Base-by-base conservation (phyloP, 164 flowering plant genomes). In the Annona cherimola region DNA sequence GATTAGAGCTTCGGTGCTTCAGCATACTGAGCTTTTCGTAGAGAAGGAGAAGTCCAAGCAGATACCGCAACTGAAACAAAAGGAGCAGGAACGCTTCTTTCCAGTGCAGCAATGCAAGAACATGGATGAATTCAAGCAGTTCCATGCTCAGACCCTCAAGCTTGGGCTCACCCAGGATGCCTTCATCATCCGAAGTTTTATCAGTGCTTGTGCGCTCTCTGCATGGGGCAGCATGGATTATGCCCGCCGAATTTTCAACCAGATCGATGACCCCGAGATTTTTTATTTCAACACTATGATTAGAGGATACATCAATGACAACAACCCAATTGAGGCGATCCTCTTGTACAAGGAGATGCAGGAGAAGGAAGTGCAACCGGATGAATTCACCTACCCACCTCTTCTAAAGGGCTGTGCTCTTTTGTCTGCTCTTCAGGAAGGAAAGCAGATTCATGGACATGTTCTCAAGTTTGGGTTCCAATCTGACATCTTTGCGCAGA, bases 161-260 rank as follows among this genome's bases (percentile, higher is more conserved):
- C 63, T 84, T 42, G 92, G 92, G 1, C 63, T 86, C 43, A 79
- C 83, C 61, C 76, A 60, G 41, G 76, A 79, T 64, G 67, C 86
- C 20, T 83, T 77, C 41, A 75, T 80, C 35, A 74, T 82, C n/a
- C 80, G 86, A 77, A 84, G 80, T 80, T 85, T 91, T 66, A 14
- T 93, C 9, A 76, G 84, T 0, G 74, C 86, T 50, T 87, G 89
- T 74, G 94, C 94, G 71, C 84, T 89, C 5, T 84, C 97, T 11
- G 73, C 74, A 3, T 93, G 97, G 97, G 91, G 91, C 4, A 87
- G 88, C 83, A 89, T 91, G 92, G 89, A 83, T 63, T 89, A 91
- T 71, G 98, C 97, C 1, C 80, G 85, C 79, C 89, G 89, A 62
- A 85, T 93, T 63, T 93, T 93, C 73, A 16, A 75, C 14, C 82